Conservation (phyloP, 2,329 filamentous ascomycete species). For the Paraconiothyrium brasiliense region DNA sequence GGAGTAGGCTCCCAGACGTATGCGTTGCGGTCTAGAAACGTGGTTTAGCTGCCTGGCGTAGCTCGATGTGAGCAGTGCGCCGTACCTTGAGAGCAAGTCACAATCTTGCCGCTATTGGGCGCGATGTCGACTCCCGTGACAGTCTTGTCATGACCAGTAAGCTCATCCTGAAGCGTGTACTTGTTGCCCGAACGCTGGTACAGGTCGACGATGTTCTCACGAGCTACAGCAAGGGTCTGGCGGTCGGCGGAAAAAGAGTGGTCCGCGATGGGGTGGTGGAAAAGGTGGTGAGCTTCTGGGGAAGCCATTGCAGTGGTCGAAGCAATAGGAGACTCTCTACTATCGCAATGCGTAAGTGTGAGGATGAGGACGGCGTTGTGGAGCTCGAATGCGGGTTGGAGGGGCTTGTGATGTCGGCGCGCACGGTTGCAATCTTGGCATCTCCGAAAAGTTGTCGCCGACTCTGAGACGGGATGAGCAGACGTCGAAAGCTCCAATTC, state of each 20-base stretch:
- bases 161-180: conserved; percentile 87
- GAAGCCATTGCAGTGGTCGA: conserved; percentile 71
- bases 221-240: conserved; percentile 86
- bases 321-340: conserved; percentile 98
- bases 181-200: conserved; percentile 77
- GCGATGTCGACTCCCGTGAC: conserved; percentile 97
- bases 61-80: neutral
- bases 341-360: conserved; percentile 53
- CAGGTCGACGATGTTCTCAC: conserved; percentile 89
- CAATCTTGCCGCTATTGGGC: conserved; percentile 87
- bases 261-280: conserved; percentile 95
- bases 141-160: conserved; percentile 96
- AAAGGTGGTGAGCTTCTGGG: conserved; percentile 94
- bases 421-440: conserved; percentile 32
- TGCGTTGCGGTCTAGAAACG: conserved; percentile 84
- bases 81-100: conserved; percentile 93
- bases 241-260: conserved; percentile 97
- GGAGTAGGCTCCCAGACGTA: conserved; percentile 97
- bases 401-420: conserved; percentile 22
- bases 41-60: conserved; percentile 27
- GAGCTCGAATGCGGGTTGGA: conserved; percentile 15
- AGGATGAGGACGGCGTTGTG: conserved; percentile 20
- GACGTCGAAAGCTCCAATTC: neutral
- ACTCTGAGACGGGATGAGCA: conserved; percentile 14
- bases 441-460: conserved; percentile 42